These are phyloP conservation scores for Tranzscheliella williamsii DNA, from an alignment of 1,284 basidiomycete species.

Conservation along the genomic window DNA sequence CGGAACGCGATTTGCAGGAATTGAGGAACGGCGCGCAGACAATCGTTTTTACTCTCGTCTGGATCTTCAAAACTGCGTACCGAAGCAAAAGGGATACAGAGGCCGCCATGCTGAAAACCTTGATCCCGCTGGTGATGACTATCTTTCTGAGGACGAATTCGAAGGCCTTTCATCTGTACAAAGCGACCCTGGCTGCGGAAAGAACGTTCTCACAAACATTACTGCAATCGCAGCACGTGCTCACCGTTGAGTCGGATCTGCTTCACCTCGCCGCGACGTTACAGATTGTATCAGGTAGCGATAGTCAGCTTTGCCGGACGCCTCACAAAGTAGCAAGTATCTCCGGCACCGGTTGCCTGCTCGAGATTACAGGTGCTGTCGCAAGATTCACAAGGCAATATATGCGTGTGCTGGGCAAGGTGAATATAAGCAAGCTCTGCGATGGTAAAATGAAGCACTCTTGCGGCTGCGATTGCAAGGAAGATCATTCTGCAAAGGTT, in stretches of 20 bases:
- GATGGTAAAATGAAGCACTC: too few relatives aligned
- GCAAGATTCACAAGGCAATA: too few relatives aligned
- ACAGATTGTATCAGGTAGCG: constrained; percentile 10
- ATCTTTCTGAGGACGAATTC: constrained; percentile 6
- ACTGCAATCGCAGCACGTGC: neutral
- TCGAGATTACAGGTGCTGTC: too few relatives aligned
- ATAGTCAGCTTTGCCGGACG: too few relatives aligned
- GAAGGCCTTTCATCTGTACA: constrained; percentile 1
- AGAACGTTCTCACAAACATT: too few relatives aligned
- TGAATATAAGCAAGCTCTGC: too few relatives aligned
- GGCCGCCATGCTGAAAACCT: constrained; percentile 2
- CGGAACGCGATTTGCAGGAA: constrained; percentile 13
- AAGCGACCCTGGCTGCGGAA: neutral
- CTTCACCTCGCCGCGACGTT: constrained; percentile 5
- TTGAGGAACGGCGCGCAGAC: constrained; percentile 16
- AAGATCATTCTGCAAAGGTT: too few relatives aligned
- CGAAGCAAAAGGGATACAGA: neutral
- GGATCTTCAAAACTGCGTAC: constrained; percentile 21
- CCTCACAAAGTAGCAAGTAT: too few relatives aligned
- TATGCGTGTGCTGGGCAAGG: too few relatives aligned
- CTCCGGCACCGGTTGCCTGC: too few relatives aligned
- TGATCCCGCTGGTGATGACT: constrained; percentile 18
- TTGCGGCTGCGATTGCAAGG: too few relatives aligned
- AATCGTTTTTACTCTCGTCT: constrained; percentile 16
- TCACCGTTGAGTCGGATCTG: constrained; percentile 4